These are phyloP conservation scores for Penicillium brasilianum DNA, from an alignment of 2,329 filamentous ascomycete species.

Conservation along the genomic window DNA sequence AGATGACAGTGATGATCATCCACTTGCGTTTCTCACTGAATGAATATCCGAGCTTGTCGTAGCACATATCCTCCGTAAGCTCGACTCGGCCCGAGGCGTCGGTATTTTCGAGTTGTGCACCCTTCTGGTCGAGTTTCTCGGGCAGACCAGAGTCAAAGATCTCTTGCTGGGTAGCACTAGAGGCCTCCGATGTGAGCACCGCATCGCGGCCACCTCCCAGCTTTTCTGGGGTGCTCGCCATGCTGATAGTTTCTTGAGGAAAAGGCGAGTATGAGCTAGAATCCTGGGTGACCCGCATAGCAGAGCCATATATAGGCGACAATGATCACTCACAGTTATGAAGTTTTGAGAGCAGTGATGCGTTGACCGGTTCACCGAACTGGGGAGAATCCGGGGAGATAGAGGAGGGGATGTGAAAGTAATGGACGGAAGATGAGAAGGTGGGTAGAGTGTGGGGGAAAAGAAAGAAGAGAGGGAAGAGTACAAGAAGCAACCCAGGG, in stretches of 20 bases:
- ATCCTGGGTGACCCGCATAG: no score
- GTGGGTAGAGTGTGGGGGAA: neutral
- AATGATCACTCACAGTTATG: slow-evolving; percentile 6
- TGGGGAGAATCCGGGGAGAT: slow-evolving; percentile 2
- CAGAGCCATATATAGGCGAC: neutral
- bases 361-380: neutral
- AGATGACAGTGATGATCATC: slow-evolving; percentile 74
- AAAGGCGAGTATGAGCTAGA: neutral
- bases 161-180: slow-evolving; percentile 40
- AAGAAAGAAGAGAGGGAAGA: slow-evolving; percentile 2
- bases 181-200: slow-evolving; percentile 39
- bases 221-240: slow-evolving; percentile 28
- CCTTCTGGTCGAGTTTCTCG: slow-evolving; percentile 28
- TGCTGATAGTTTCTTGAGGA: slow-evolving; percentile 17
- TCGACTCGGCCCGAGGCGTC: slow-evolving; percentile 35
- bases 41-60: slow-evolving; percentile 67
- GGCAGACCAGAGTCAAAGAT: slow-evolving; percentile 22
- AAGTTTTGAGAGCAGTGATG: neutral
- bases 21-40: slow-evolving; percentile 70
- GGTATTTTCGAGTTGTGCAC: slow-evolving; percentile 34
- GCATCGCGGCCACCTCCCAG: slow-evolving; percentile 31
- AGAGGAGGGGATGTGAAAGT: neutral
- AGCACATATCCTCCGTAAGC: slow-evolving; percentile 64
- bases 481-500: neutral
- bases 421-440: neutral